phyloP scores from a whole-genome alignment of 2,329 filamentous ascomycete genomes.

The Fusarium illudens region DNA sequence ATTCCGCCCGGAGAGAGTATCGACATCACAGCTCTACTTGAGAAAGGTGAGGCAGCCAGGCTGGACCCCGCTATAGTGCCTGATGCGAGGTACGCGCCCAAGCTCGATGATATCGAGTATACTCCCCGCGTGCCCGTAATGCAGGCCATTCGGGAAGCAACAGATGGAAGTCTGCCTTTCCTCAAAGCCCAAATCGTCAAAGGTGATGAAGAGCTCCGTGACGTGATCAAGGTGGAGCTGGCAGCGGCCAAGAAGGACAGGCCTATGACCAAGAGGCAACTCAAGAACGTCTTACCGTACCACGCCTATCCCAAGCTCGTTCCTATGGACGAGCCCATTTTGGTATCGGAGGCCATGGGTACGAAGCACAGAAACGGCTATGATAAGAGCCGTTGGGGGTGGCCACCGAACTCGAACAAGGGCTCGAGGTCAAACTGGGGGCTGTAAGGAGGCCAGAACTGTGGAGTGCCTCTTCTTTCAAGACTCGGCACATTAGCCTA shows the following conservation, averaged over 20 bases:
- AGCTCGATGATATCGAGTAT: conserved; percentile 72
- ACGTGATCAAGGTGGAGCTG: conserved; percentile 66
- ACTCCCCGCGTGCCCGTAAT: conserved; percentile 80
- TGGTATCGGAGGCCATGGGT: conserved; percentile 47
- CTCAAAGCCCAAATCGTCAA: conserved; percentile 85
- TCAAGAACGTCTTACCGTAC: conserved; percentile 50
- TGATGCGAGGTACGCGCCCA: conserved; percentile 59
- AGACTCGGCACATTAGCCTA: neutral
- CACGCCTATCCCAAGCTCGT: conserved; percentile 45
- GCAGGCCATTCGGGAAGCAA: conserved; percentile 67
- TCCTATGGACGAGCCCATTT: conserved; percentile 49
- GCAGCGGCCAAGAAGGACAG: conserved; percentile 37
- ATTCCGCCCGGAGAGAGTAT: conserved; percentile 89
- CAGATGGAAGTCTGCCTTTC: conserved; percentile 64
- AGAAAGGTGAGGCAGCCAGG: conserved; percentile 72
- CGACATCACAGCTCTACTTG: conserved; percentile 81
- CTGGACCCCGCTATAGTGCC: conserved; percentile 74
- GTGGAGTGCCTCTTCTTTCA: neutral
- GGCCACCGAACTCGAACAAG: conserved; percentile 36
- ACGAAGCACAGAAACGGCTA: conserved; percentile 30
- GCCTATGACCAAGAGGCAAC: conserved; percentile 36
- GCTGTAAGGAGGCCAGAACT: conserved; percentile 20
- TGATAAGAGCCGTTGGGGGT: conserved; percentile 41
- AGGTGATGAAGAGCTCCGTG: conserved; percentile 75
- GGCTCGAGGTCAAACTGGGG: conserved; percentile 39